These are phyloP conservation scores for Glomus cerebriforme DNA, from an alignment of 192 early-diverging fungal genomes.

Conservation along the genomic window DNA sequence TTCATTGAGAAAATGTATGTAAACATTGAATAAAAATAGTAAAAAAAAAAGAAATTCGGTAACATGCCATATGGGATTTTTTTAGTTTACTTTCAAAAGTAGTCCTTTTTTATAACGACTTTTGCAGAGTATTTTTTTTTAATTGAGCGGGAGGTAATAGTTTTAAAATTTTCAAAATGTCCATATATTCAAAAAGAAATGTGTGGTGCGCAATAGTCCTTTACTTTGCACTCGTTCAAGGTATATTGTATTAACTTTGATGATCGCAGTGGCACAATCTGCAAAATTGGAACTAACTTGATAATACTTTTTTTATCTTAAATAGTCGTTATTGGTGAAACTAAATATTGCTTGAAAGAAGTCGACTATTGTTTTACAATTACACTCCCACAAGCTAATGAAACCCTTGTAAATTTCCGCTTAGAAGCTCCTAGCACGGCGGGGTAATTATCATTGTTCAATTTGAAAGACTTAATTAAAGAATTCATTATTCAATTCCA, in stretches of 20 bases:
- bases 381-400: background rate
- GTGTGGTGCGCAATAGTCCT: background rate
- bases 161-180: no score
- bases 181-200: background rate
- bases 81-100: no score
- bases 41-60: no score
- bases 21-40: no score
- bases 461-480: background rate
- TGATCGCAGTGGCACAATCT: background rate
- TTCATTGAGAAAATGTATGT: no score
- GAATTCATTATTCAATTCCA: background rate
- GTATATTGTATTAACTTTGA: background rate
- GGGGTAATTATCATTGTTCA: constrained; percentile 14
- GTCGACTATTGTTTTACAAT: background rate
- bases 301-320: background rate
- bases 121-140: no score
- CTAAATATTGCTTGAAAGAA: background rate
- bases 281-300: no score
- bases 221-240: background rate
- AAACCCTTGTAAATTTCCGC: background rate
- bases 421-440: background rate
- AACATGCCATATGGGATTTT: no score
- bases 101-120: no score
- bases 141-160: no score
- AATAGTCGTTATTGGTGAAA: background rate